These are phyloP conservation scores for Barnettozyma populi DNA, from an alignment of 805 yeast species.

Conservation along the genomic window DNA sequence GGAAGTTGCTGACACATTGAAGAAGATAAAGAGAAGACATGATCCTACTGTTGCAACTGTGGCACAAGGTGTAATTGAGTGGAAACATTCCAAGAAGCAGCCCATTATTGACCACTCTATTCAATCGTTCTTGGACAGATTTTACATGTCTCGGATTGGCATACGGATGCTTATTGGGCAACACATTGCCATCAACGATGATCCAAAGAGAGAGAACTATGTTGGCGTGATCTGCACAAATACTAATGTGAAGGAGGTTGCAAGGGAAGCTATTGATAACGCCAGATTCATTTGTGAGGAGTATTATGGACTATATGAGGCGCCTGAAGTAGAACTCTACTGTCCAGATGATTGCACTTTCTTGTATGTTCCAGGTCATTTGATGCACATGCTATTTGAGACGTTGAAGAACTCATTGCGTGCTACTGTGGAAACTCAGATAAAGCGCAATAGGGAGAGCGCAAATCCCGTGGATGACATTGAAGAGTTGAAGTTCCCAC, in stretches of 20 bases:
- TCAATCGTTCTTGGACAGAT: constrained; percentile 77
- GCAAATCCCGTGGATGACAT: constrained; percentile 28
- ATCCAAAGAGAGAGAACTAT: constrained; percentile 59
- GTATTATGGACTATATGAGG: constrained; percentile 80
- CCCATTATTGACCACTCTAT: constrained; percentile 62
- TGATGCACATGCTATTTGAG: constrained; percentile 87
- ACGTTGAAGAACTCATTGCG: constrained; percentile 80
- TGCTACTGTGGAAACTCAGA: constrained; percentile 82
- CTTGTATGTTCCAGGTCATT: constrained; percentile 91
- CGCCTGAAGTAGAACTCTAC: constrained; percentile 75
- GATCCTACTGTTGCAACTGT: constrained; percentile 91
- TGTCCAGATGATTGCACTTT: constrained; percentile 63
- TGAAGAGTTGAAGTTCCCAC: constrained; percentile 70
- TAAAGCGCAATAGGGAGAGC: constrained; percentile 46
- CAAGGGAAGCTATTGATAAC: constrained; percentile 83
- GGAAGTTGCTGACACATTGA: constrained; percentile 57
- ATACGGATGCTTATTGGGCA: constrained; percentile 94
- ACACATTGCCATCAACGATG: constrained; percentile 76
- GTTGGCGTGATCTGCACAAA: constrained; percentile 87
- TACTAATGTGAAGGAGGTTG: constrained; percentile 78
- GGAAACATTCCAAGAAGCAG: constrained; percentile 54
- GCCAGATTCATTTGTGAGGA: constrained; percentile 90
- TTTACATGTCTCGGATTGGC: constrained; percentile 87
- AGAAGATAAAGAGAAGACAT: constrained; percentile 73
- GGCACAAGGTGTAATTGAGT: constrained; percentile 88